Evolutionary conservation across 768 basidiomycete species (phyloP).

Genomic region (Mycena maculata): DNA sequence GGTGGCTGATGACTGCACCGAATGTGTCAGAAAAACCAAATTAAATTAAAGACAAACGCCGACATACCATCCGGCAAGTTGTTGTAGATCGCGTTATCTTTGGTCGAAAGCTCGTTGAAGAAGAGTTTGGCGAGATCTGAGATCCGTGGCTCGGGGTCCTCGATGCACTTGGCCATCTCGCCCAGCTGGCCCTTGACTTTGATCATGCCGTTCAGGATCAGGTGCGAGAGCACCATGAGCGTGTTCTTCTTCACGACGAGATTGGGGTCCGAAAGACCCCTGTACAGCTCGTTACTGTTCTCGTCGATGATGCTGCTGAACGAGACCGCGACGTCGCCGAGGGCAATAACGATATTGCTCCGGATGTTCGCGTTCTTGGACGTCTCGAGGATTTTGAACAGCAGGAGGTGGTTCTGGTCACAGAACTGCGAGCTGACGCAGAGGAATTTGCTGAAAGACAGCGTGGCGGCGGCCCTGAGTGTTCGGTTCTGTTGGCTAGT

Average conservation of each 20-base stretch:
- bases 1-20: conserved; percentile 86
- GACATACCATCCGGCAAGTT: conserved; percentile 92
- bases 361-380: conserved; percentile 91
- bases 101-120: conserved; percentile 95
- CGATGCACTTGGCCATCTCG: conserved; percentile 99
- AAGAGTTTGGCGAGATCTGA: conserved; percentile 97
- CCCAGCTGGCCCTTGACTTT: conserved; percentile 99
- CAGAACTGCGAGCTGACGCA: conserved; percentile 96
- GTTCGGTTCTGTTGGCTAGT: conserved; percentile 73
- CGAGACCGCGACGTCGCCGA: conserved; percentile 98
- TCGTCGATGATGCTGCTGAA: conserved; percentile 98
- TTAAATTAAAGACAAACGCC: neutral
- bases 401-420: conserved; percentile 85
- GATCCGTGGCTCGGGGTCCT: conserved; percentile 88
- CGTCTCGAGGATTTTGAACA: conserved; percentile 95
- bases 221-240: conserved; percentile 96
- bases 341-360: conserved; percentile 96
- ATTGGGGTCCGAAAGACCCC: conserved; percentile 88
- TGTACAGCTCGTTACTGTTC: conserved; percentile 95
- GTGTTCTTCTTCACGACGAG: conserved; percentile 98
- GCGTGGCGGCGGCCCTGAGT: conserved; percentile 85
- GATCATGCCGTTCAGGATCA: conserved; percentile 99
- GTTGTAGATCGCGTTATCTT: conserved; percentile 99
- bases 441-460: conserved; percentile 95
- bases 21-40: conserved; percentile 13